A percentile compares a stretch with the other conserved stretches of the same genome.
Conservation (phyloP, 2,329 filamentous ascomycete species). For the Chrysosphaeria jannelii region DNA sequence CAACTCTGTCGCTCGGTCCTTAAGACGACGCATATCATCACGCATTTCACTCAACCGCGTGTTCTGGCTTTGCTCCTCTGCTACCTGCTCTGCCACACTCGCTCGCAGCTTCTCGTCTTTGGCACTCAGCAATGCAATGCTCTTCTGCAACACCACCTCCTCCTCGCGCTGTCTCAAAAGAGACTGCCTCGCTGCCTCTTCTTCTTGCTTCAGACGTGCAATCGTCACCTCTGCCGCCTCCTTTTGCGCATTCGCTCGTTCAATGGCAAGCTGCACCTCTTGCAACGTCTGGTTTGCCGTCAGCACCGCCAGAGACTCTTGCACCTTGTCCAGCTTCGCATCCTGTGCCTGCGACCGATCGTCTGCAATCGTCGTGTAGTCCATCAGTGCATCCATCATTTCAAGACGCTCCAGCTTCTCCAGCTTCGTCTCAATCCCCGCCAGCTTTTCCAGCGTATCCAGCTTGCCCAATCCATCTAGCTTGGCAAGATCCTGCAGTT, state of each 20-base stretch:
- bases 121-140: slow-evolving; percentile 25
- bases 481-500: slow-evolving; percentile 14
- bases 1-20: no score
- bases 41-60: no score
- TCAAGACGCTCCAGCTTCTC: slow-evolving; percentile 58
- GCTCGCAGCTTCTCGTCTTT: slow-evolving; percentile 53
- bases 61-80: no score
- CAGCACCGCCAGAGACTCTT: no score
- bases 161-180: slow-evolving; percentile 17
- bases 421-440: slow-evolving; percentile 20
- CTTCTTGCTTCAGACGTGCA: slow-evolving; percentile 17
- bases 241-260: slow-evolving; percentile 38
- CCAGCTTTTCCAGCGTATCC: slow-evolving; percentile 27
- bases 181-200: slow-evolving; percentile 27
- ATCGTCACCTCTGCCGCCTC: slow-evolving; percentile 29
- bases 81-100: no score
- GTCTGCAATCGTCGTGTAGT: neutral
- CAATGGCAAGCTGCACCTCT: slow-evolving; percentile 52
- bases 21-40: no score
- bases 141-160: slow-evolving; percentile 20
- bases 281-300: slow-evolving; percentile 54
- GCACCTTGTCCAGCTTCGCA: no score
- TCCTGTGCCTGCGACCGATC: no score
- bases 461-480: slow-evolving; percentile 27
- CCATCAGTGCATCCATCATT: slow-evolving; percentile 65